phyloP scores from a whole-genome alignment of 305 asterid species.

The Fraxinus sp. region DNA sequence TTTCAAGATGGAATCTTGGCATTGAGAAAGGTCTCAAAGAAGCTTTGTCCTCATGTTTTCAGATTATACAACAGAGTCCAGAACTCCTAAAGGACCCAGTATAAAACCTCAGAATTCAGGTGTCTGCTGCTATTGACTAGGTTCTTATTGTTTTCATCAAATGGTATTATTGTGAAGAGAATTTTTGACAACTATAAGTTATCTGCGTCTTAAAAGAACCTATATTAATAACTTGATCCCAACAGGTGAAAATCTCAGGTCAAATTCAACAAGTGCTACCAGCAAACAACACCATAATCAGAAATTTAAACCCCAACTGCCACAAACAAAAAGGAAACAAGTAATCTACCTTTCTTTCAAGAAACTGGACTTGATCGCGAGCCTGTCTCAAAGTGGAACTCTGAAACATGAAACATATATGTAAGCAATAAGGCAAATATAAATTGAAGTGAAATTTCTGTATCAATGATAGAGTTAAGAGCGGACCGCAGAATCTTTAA shows the following conservation, averaged over 20 bases:
- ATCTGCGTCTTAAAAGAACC: background rate
- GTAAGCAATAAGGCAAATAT: constrained; percentile 22
- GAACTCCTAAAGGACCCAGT: background rate
- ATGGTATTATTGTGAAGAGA: background rate
- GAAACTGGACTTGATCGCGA: constrained; percentile 67
- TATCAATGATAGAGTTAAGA: constrained; percentile 19
- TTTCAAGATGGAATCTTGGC: background rate
- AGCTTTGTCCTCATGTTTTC: background rate
- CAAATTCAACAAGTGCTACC: background rate
- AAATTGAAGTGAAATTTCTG: constrained; percentile 10
- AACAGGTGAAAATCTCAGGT: background rate
- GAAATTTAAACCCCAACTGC: background rate
- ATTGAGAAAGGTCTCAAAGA: background rate
- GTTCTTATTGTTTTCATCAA: background rate
- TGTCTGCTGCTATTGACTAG: background rate
- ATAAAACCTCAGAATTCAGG: background rate
- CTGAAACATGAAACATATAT: constrained; percentile 42
- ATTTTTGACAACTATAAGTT: background rate
- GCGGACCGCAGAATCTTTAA: constrained; percentile 94
- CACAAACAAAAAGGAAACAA: background rate
- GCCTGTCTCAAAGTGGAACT: constrained; percentile 75
- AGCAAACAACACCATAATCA: background rate
- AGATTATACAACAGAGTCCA: background rate
- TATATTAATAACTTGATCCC: background rate
- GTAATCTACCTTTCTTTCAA: constrained; percentile 72